These are phyloP conservation scores for Tylopilus intermedius DNA, from an alignment of 768 basidiomycete species.

Conservation along the genomic window DNA sequence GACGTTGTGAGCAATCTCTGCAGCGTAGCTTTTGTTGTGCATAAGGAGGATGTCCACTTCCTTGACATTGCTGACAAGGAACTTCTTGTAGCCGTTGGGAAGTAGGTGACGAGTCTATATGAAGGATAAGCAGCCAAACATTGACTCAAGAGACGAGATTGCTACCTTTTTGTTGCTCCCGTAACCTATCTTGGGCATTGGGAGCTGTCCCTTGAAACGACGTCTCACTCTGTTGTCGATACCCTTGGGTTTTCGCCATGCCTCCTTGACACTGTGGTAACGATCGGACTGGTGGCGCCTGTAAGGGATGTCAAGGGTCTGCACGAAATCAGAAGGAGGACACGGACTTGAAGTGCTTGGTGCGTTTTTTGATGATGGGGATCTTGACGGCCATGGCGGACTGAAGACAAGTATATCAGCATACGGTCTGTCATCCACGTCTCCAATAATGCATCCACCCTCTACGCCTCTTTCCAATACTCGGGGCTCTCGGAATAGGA, in stretches of 20 bases:
- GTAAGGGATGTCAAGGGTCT: constrained; percentile 16
- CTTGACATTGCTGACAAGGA: constrained; percentile 88
- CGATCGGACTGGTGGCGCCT: constrained; percentile 99
- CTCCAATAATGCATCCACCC: constrained; percentile 22
- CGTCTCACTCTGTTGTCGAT: constrained; percentile 97
- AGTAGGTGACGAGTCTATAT: constrained; percentile 85
- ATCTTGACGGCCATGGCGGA: constrained; percentile 46
- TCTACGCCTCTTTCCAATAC: background rate
- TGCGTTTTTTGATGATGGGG: constrained; percentile 93
- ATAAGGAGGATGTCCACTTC: constrained; percentile 94
- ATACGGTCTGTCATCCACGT: constrained; percentile 19
- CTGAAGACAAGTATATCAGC: constrained; percentile 25
- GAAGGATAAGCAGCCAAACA: constrained; percentile 2
- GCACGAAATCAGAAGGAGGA: background rate
- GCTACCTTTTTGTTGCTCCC: constrained; percentile 79
- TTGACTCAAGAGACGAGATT: constrained; percentile 1
- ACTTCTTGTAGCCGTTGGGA: constrained; percentile 93
- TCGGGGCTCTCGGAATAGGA: background rate
- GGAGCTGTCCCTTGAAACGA: constrained; percentile 90
- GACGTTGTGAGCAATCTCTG: constrained; percentile 95
- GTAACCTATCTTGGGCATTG: constrained; percentile 91
- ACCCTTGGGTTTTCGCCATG: constrained; percentile 99
- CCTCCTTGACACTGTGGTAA: constrained; percentile 93
- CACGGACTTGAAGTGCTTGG: constrained; percentile 90
- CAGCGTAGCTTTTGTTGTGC: constrained; percentile 96